Base-by-base conservation (phyloP, 805 yeast species). In the Barnettozyma populi region DNA sequence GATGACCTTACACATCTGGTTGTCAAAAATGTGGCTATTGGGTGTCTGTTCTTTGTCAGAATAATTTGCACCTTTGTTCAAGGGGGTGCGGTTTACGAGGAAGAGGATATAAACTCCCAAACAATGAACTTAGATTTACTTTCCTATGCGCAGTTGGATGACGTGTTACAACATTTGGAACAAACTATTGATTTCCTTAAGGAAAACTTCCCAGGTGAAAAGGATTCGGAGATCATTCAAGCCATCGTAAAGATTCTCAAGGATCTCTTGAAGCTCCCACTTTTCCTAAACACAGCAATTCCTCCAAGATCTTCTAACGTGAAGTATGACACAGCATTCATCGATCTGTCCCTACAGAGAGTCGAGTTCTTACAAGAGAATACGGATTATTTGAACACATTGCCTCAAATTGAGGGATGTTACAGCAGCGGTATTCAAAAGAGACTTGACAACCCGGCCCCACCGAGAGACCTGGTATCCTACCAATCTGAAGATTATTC, bases 31-130 rank as follows among this genome's bases (percentile, higher is more conserved):
- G 77, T 75, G 46, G 69, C 78, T 2, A 54, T 78, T 9, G 87
- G 83, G 2, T 54, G 82, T 6, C 65, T 80, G 43, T 76, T 75
- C 56, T 75, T 77, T 62, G 76, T 82, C 18, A 77, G 76, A 19
- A 66, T 74, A 13, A 66, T 72, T 14, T 50, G 75, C 4, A 62
- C 64, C 8, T 66, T 82, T 34, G 80, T 82, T 2, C 67, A 67
- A 44, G 68, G 74, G 7, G 82, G 82, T n/a, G 83, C 80, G 8
- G 67, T 84, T 10, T 79, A 76, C 52, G 89, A 85, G 57, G 94
- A 84, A 57, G 94, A 86, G 59, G 95, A 86, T 64, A 66, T 86
- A 29, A 80, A 81, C 47, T 76, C 84, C 1, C 78, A 83, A 54
- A 71, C 73, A 13, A 79, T 83, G 81, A 81, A 79, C 35, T 71